These are phyloP conservation scores for Fagopyrum homotropicum DNA, from an alignment of 148 eudicot genomes.

Conservation along the genomic window DNA sequence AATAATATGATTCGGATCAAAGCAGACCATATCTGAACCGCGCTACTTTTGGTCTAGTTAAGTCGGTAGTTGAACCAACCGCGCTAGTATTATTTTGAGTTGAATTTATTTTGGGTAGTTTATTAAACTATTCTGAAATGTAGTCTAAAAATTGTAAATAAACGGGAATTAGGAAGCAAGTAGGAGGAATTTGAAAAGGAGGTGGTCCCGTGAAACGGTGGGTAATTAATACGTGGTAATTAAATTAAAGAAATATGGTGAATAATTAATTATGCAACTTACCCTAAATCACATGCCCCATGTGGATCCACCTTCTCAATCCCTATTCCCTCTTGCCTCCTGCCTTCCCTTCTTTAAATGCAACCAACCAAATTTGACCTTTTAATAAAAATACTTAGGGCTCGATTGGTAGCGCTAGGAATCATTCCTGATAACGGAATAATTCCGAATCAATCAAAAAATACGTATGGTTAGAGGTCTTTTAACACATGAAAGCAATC, in stretches of 20 bases:
- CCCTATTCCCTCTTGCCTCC: background rate
- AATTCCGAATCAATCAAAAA: too few relatives aligned
- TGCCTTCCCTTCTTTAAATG: background rate
- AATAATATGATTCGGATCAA: too few relatives aligned
- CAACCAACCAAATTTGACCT: background rate
- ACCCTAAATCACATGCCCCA: background rate
- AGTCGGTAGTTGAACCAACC: too few relatives aligned
- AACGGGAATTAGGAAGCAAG: background rate
- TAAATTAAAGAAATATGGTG: background rate
- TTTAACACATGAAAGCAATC: too few relatives aligned
- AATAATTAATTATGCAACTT: background rate
- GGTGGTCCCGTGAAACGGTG: slow-evolving; percentile 2
- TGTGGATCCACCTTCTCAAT: background rate
- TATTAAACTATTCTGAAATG: background rate
- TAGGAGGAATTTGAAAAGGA: background rate
- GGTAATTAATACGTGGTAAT: background rate
- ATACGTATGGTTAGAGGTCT: too few relatives aligned
- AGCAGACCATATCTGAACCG: too few relatives aligned
- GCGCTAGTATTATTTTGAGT: too few relatives aligned
- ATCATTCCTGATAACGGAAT: too few relatives aligned
- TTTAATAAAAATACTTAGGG: background rate
- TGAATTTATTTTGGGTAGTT: background rate
- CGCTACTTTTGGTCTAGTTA: too few relatives aligned
- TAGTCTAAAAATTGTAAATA: background rate
- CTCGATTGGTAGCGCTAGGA: too few relatives aligned